These are phyloP conservation scores for Tuber magnatum DNA, from an alignment of 495 filamentous ascomycete species.

Conservation along the genomic window DNA sequence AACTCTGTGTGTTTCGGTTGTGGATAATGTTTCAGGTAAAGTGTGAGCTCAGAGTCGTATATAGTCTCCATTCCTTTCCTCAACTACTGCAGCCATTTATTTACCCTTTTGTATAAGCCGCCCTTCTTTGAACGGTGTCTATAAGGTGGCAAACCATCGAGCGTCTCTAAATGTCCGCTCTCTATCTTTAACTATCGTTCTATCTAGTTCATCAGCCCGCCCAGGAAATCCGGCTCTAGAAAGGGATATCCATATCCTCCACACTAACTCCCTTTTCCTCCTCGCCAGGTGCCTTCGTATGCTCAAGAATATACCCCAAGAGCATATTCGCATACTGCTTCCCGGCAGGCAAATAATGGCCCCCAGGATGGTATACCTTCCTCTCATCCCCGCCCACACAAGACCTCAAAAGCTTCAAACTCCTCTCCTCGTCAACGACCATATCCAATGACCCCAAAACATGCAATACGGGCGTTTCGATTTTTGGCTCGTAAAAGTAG, in stretches of 20 bases:
- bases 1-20: not conserved
- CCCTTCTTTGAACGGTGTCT: not conserved
- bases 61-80: not conserved
- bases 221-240: slow-evolving; percentile 39
- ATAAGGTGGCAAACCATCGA: not conserved
- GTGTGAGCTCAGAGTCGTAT: not conserved
- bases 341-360: slow-evolving; percentile 80
- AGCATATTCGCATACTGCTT: slow-evolving; percentile 70
- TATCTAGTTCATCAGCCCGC: not conserved
- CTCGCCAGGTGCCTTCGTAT: slow-evolving; percentile 41
- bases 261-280: slow-evolving; percentile 49
- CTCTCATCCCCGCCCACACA: slow-evolving; percentile 54
- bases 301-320: slow-evolving; percentile 57
- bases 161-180: not conserved
- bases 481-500: slow-evolving; percentile 66
- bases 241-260: slow-evolving; percentile 64
- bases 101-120: not conserved
- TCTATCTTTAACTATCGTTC: not conserved
- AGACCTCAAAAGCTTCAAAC: slow-evolving; percentile 56
- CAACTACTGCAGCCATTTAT: not conserved
- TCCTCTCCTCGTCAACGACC: slow-evolving; percentile 73
- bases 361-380: slow-evolving; percentile 80
- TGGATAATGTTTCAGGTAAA: not conserved
- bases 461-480: slow-evolving; percentile 72
- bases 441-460: slow-evolving; percentile 78